Percentiles rank a stretch among this genome's conserved stretches.
These are phyloP conservation scores for Arthroderma uncinatum DNA, from an alignment of 2,329 filamentous ascomycete species.

Conservation along the genomic window DNA sequence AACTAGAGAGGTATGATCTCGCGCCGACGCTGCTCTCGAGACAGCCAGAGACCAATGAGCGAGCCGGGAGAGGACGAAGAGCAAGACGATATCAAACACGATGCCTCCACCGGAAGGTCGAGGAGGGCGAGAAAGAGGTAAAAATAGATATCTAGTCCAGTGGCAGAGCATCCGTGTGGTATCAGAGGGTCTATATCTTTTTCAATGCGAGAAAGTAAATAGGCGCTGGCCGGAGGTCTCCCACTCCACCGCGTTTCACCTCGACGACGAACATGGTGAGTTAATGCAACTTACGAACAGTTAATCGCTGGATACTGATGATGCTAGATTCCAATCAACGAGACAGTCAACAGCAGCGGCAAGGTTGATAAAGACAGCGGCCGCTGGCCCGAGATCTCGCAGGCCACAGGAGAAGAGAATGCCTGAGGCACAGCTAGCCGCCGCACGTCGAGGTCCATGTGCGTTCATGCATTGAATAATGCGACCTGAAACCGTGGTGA, in stretches of 20 bases:
- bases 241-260: slow-evolving; percentile 1
- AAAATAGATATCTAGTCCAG: not conserved
- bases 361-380: too few relatives aligned
- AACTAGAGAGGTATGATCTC: not conserved
- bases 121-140: not conserved
- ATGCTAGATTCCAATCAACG: too few relatives aligned
- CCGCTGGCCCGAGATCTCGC: not conserved
- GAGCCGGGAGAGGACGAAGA: not conserved
- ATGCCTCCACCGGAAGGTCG: not conserved
- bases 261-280: too few relatives aligned
- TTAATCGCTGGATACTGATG: too few relatives aligned
- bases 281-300: too few relatives aligned
- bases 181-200: not conserved
- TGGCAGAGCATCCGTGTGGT: not conserved
- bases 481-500: not conserved
- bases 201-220: not conserved
- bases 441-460: not conserved
- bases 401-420: not conserved
- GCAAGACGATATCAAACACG: slow-evolving; percentile 1
- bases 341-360: too few relatives aligned
- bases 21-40: not conserved
- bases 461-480: not conserved
- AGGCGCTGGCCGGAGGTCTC: not conserved
- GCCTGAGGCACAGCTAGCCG: not conserved
- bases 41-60: not conserved